phyloP scores from a whole-genome alignment of 2,329 filamentous ascomycete genomes.

The Drechmeria coniospora region DNA sequence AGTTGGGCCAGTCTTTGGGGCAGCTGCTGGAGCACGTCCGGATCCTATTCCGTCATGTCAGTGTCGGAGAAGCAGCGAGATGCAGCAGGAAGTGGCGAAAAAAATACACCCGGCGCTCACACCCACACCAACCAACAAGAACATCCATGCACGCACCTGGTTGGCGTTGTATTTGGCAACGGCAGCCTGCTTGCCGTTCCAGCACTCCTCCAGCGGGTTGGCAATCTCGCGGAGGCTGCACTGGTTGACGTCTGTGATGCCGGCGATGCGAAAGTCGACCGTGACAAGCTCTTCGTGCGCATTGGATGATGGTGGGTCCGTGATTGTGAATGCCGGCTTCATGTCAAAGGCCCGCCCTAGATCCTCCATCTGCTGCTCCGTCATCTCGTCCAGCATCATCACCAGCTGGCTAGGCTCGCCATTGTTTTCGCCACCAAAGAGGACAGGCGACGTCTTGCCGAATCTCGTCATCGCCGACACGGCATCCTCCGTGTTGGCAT shows the following conservation, averaged over 20 bases:
- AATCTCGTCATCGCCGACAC: constrained; percentile 44
- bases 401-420: constrained; percentile 37
- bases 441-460: constrained; percentile 32
- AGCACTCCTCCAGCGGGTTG: constrained; percentile 30
- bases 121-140: no score
- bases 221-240: constrained; percentile 24
- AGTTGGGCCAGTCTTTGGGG: constrained; percentile 29
- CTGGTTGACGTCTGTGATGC: constrained; percentile 17
- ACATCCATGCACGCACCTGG: constrained; percentile 19
- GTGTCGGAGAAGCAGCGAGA: no score
- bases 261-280: constrained; percentile 24
- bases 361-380: constrained; percentile 27
- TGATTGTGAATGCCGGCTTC: constrained; percentile 32
- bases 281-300: constrained; percentile 28
- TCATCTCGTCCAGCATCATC: constrained; percentile 42
- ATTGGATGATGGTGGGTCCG: constrained; percentile 25
- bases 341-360: constrained; percentile 21
- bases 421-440: constrained; percentile 29
- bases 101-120: no score
- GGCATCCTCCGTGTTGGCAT: constrained; percentile 27
- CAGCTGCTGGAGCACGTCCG: constrained; percentile 26
- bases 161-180: constrained; percentile 27
- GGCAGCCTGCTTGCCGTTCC: constrained; percentile 23
- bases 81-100: no score
- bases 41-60: no score